phyloP scores from a whole-genome alignment of 2,329 filamentous ascomycete species.

The Seiridium unicorne region DNA sequence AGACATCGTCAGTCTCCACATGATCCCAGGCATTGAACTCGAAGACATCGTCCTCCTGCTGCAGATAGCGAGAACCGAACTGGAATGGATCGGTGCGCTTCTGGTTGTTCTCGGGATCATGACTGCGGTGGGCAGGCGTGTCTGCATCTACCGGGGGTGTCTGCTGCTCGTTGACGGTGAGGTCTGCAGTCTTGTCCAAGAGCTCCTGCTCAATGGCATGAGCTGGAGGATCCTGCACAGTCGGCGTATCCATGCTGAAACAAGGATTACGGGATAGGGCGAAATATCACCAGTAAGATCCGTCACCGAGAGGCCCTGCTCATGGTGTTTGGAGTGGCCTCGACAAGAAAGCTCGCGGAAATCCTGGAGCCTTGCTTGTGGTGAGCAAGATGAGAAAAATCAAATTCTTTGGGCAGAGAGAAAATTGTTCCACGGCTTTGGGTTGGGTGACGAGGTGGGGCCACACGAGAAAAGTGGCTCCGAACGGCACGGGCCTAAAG shows the following conservation, averaged over 20 bases:
- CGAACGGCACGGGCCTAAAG: neutral
- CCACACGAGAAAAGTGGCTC: neutral
- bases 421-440: neutral
- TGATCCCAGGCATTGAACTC: constrained; percentile 99
- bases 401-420: neutral
- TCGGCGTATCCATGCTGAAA: constrained; percentile 9
- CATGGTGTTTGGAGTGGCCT: constrained; percentile 4
- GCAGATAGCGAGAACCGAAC: constrained; percentile 86
- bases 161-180: constrained; percentile 22
- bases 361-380: neutral
- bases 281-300: too few species aligned
- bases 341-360: constrained; percentile 3
- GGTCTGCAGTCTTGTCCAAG: constrained; percentile 21
- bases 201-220: constrained; percentile 23
- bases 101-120: constrained; percentile 69
- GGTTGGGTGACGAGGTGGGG: neutral
- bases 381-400: neutral
- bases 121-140: constrained; percentile 63
- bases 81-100: constrained; percentile 93
- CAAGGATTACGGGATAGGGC: too few species aligned
- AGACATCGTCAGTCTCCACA: constrained; percentile 86
- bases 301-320: constrained; percentile 12
- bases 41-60: constrained; percentile 85
- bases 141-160: constrained; percentile 14
- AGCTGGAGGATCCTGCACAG: constrained; percentile 9